Conservation (phyloP, 2,329 filamentous ascomycete genomes). For the Arthrobotrys megalospora region DNA sequence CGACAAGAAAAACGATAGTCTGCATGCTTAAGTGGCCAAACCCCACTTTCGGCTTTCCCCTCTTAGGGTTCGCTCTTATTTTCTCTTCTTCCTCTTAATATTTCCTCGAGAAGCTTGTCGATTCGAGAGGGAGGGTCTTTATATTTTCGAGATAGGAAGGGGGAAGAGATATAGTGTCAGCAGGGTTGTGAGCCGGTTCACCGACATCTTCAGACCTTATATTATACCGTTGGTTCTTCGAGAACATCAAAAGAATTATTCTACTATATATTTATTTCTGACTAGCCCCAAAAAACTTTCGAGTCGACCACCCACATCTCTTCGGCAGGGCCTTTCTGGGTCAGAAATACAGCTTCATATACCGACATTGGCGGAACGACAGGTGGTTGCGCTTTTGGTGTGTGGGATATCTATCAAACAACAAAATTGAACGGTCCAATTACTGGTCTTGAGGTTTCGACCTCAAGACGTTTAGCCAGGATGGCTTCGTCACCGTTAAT, state of each 20-base stretch:
- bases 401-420: conserved; percentile 51
- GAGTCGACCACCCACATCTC: conserved; percentile 25
- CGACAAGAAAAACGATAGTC: conserved; percentile 47
- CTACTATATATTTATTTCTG: conserved; percentile 37
- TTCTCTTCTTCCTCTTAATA: conserved; percentile 44
- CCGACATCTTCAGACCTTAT: conserved; percentile 28
- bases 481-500: conserved; percentile 60
- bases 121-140: conserved; percentile 59
- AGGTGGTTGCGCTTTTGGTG: conserved; percentile 21
- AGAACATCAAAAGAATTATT: conserved; percentile 10
- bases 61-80: conserved; percentile 40
- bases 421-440: conserved; percentile 56
- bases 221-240: conserved; percentile 27
- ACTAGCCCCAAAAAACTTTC: conserved; percentile 30
- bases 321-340: conserved; percentile 33
- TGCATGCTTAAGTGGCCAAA: conserved; percentile 62
- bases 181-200: conserved; percentile 43
- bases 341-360: conserved; percentile 9
- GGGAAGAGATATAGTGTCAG: conserved; percentile 40
- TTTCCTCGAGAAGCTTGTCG: conserved; percentile 49
- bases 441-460: conserved; percentile 60
- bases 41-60: conserved; percentile 59
- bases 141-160: conserved; percentile 57
- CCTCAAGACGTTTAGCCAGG: conserved; percentile 57
- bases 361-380: conserved; percentile 32